phyloP scores from a whole-genome alignment of 331 rosid species.

The Prunus yedoensis region DNA sequence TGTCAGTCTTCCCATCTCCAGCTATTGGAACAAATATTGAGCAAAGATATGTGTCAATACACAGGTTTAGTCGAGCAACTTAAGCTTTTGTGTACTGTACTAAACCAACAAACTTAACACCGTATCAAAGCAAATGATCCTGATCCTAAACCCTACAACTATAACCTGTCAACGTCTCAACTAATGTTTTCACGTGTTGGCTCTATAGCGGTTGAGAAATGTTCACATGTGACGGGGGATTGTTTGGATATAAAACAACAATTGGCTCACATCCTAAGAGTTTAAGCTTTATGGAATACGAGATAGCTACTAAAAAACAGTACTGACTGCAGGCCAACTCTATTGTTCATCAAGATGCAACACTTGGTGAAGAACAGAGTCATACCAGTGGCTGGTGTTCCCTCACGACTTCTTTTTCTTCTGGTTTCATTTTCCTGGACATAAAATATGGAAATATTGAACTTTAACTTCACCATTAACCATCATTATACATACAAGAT shows the following conservation, averaged over 20 bases:
- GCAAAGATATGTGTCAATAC: neutral
- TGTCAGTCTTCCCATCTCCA: conserved; percentile 62
- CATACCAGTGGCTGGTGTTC: conserved; percentile 74
- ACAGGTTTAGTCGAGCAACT: neutral
- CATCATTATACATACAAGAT: conserved; percentile 9
- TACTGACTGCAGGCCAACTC: conserved; percentile 13
- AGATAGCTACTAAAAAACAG: neutral
- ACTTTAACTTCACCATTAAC: conserved; percentile 20
- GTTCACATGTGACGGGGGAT: neutral
- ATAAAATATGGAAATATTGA: conserved; percentile 30
- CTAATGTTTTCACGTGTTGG: neutral
- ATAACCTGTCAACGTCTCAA: neutral
- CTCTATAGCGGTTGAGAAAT: neutral
- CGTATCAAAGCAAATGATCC: neutral
- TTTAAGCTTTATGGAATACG: neutral
- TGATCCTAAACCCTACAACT: neutral
- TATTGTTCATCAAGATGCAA: conserved; percentile 34
- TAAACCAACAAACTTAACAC: neutral
- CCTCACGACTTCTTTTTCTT: conserved; percentile 78
- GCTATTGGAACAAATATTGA: conserved; percentile 32
- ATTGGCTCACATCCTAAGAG: neutral
- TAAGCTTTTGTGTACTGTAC: neutral
- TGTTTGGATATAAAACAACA: neutral
- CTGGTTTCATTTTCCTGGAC: conserved; percentile 63
- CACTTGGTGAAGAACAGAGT: conserved; percentile 44